Base-by-base conservation (phyloP, 2,329 filamentous ascomycete genomes). In the Colletotrichum noveboracense region DNA sequence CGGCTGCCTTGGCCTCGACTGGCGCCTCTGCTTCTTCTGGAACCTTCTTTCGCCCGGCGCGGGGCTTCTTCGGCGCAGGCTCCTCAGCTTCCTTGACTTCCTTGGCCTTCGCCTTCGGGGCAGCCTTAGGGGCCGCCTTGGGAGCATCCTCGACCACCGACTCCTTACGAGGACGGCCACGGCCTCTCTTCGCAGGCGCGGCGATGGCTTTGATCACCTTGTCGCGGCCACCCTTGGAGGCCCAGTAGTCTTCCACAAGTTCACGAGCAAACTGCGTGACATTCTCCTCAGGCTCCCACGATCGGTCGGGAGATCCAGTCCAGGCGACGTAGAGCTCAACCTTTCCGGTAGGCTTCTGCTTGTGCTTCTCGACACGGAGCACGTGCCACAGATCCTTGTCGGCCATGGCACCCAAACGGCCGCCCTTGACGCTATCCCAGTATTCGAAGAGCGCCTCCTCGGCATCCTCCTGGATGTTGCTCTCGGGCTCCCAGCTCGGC, bases 381-480 rank as follows among this genome's bases (percentile, higher is more conserved):
- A 75, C 77, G 32, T 78, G 77, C 77, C 77, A 78, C 21, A 78
- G 62, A 14, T 71, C 62, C 66, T 69, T 71, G 61, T 78, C 75
- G 0, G 38, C 55, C 74, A 78, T 75, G 14, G 69, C 71, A 21
- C 67, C 72, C 21, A 65, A 18, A 10, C 77, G 72, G 18, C 77
- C 77, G 13, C 77, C 77, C 70, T 71, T 69, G 62, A 78, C 66
- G n/a, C 43, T 60, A 9, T 76, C 58, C 77, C 77, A 78, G 61
- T 78, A 78, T 7, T 32, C 58, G 10, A 77, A 84, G 2, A 85
- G 71, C 2, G 75, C 76, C 26, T 84, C 82, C 30, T 79, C 80
- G 2, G 82, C 83, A 58, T 81, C 81, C 65, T 80, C 70, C 52
- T 85, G 84, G 58, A 85, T 82, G 70, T 82, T 82, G 16, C 80